phyloP scores from a whole-genome alignment of 495 filamentous ascomycete genomes.

The Acidomyces sp. region DNA sequence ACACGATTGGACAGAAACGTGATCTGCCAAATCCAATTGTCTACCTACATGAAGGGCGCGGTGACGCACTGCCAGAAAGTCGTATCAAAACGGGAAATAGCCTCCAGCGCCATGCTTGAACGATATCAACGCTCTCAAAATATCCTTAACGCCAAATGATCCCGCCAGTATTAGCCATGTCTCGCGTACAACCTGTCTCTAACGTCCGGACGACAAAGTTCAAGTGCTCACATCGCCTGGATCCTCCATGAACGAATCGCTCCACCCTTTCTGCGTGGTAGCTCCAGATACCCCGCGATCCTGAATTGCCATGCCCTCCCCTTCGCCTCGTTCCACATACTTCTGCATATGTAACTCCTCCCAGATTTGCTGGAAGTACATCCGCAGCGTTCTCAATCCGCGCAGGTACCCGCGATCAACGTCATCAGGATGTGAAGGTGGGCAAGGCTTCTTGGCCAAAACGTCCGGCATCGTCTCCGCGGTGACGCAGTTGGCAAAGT shows the following conservation, averaged over 20 bases:
- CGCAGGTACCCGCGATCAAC: constrained; percentile 84
- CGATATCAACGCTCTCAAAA: too few relatives aligned
- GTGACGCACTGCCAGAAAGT: too few relatives aligned
- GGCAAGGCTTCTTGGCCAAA: constrained; percentile 49
- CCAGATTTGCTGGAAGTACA: constrained; percentile 82
- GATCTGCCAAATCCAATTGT: too few relatives aligned
- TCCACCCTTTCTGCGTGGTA: constrained; percentile 16
- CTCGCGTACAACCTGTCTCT: too few relatives aligned
- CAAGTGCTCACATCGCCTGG: constrained; percentile 24
- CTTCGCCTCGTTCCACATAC: constrained; percentile 33
- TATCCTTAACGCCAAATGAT: too few relatives aligned
- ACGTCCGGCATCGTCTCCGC: constrained; percentile 46
- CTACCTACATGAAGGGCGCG: too few relatives aligned
- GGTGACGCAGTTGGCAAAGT: constrained; percentile 95
- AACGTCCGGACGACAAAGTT: too few relatives aligned
- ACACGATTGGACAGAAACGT: too few relatives aligned
- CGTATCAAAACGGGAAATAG: too few relatives aligned
- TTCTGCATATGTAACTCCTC: constrained; percentile 54
- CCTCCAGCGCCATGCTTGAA: too few relatives aligned
- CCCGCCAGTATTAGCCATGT: too few relatives aligned
- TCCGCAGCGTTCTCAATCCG: constrained; percentile 62
- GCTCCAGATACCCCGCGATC: constrained; percentile 25
- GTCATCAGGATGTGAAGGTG: constrained; percentile 64
- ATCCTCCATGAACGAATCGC: constrained; percentile 24
- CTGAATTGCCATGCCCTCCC: constrained; percentile 24